Base-by-base conservation (phyloP, 179 eudicot species). In the Beta lomatogona region DNA sequence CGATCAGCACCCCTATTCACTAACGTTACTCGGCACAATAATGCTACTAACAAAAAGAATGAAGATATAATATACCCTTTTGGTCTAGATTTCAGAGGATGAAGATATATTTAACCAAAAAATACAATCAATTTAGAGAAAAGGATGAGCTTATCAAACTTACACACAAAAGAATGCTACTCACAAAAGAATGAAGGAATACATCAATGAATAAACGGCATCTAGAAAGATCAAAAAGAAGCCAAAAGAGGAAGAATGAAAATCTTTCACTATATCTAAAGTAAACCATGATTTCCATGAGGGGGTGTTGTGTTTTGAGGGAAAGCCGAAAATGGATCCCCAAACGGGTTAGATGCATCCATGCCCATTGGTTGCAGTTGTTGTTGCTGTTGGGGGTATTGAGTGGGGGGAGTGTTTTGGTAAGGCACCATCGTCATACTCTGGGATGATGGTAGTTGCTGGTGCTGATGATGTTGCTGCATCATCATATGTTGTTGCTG, bases 311-410 rank as follows among this genome's bases (percentile, higher is more conserved):
- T 9, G 72, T 66, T 87, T 80, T 87, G 94, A 0, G 91, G 86
- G 72, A 83, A 81, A 74, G 50, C 73, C 19, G 79, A 70, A 76
- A 90, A 93, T 0, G 94, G 95, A 67, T 93, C 98, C 12, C 95
- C 98, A 61, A 93, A 95, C 0, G 99, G 97, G 78, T 95, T 95
- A 52, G 77, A 11, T 48, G 80, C 52, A 36, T 53, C 81, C 74
- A 81, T 64, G 69, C 80, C 80, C 61, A 65, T 80, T 15, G 85
- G 75, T 77, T 80, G 89, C 76, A 73, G 84, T 57, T 81, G 82
- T 67, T 85, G 86, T 5, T 83, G 92, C 65, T 89, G 41, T 36
- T 36, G 96, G 13, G 88, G 79, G 83, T 88, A 88, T 82, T 75
- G 87, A 69, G 77, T 19, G 6, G 87, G 91, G 50, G 87, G 66